A percentile compares a stretch with the other conserved stretches of the same genome.
Evolutionary conservation across 2,329 filamentous ascomycete genomes (phyloP).

Genomic region (Paraconiothyrium brasiliense): DNA sequence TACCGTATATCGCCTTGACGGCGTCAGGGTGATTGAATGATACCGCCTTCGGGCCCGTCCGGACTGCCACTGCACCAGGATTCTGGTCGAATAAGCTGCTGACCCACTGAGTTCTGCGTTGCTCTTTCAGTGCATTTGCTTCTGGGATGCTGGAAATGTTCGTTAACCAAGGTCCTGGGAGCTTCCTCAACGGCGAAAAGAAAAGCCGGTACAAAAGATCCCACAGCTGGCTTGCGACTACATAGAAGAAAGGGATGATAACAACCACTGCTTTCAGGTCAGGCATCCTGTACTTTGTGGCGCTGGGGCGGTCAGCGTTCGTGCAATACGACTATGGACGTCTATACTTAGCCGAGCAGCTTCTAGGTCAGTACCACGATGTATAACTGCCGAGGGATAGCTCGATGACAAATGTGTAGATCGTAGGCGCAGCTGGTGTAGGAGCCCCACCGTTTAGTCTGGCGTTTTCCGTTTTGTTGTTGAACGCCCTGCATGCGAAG

Average conservation of each 20-base stretch:
- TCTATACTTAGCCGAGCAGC: neutral
- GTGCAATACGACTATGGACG: neutral
- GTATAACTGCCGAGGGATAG: neutral
- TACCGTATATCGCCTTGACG: constrained; percentile 28
- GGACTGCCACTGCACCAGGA: constrained; percentile 23
- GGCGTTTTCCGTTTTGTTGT: neutral
- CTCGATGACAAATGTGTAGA: constrained; percentile 1
- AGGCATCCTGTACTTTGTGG: neutral
- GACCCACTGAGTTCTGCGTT: constrained; percentile 24
- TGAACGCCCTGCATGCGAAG: neutral
- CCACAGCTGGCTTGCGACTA: neutral
- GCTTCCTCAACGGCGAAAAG: constrained; percentile 24
- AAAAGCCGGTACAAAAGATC: constrained; percentile 21
- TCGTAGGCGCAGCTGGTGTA: neutral
- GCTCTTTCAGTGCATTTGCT: constrained; percentile 24
- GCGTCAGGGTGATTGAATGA: constrained; percentile 31
- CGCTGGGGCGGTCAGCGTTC: neutral
- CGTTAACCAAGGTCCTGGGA: constrained; percentile 25
- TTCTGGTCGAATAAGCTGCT: constrained; percentile 21
- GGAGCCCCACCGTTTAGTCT: neutral
- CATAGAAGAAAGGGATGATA: constrained; percentile 5
- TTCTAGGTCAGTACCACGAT: neutral
- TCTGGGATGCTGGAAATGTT: constrained; percentile 24
- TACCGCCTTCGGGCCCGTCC: constrained; percentile 24
- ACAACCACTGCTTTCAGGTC: neutral